Base-by-base conservation (phyloP, 495 filamentous ascomycete species). In the Tetracladium marchalianum region DNA sequence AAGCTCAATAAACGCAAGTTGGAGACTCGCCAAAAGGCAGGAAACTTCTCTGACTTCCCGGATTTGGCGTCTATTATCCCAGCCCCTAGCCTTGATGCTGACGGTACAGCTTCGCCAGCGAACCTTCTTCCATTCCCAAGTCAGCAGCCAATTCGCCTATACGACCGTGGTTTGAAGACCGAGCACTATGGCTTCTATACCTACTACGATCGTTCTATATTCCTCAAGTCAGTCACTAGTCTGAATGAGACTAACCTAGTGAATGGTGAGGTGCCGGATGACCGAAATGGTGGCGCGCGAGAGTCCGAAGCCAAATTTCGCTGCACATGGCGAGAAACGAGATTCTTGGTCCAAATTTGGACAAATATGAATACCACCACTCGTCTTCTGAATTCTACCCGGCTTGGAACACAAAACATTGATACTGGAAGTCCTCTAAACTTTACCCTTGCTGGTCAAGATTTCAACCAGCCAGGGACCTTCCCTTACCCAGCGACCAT, bases 141-240 rank as follows among this genome's bases (percentile, higher is more conserved):
- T 1, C 78, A 85, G 31, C 92, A 97, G 53, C 92, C 87, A 0
- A 62, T 97, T 12, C 80, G 84, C 2, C 75, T 97, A 2, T 96
- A 85, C 66, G 83, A 97, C 62, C 82, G 87, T 17, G 88, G 81
- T 15, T 63, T 80, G 31, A 66, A 73, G 2, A 80, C 77, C 0
- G 92, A 98, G 59, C 87, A 95, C 65, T 97, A 93, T 63, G 87
- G 86, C 9, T 95, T 96, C 65, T 95, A 94, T 63, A 84, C 76
- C 0, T 94, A 94, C 70, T 97, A 82, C 63, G 80, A 90, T 62
- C 86, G 87, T 52, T 85, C 84, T 5, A 87, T 93, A 43, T 93
- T 89, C 69, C 69, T 89, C 41, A 73, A 76, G 43, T 77, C 73
- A 10, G 56, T 63, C n/a, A 59, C 62, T 6, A 58, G 64, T 0